A percentile compares a stretch with the other conserved stretches of the same genome.
These are phyloP conservation scores for Candida verbasci DNA, from an alignment of 805 yeast genomes.

Conservation along the genomic window DNA sequence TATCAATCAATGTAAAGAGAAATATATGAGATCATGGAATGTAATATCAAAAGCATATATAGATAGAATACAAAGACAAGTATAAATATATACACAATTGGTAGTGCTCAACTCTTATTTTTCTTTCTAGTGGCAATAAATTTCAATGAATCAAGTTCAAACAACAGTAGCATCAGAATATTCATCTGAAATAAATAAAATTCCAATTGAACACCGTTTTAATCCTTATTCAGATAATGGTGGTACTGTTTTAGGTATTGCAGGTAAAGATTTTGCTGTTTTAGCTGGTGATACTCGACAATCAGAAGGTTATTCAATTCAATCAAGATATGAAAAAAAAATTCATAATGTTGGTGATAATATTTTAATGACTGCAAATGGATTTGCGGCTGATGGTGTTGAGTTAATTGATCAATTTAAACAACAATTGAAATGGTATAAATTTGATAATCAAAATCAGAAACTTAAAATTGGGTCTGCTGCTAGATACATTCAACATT, in stretches of 20 bases:
- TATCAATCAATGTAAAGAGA: conserved; percentile 73
- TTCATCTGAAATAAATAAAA: conserved; percentile 45
- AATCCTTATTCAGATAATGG: conserved; percentile 95
- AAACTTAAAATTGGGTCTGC: conserved; percentile 64
- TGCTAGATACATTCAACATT: conserved; percentile 87
- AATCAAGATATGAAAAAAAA: conserved; percentile 88
- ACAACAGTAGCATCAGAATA: conserved; percentile 64
- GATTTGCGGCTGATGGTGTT: conserved; percentile 92
- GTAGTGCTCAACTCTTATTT: conserved; percentile 1
- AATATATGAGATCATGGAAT: conserved; percentile 91
- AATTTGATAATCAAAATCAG: conserved; percentile 75
- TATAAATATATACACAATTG: not conserved
- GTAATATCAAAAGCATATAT: conserved; percentile 74
- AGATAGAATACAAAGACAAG: conserved; percentile 53
- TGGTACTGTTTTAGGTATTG: conserved; percentile 95
- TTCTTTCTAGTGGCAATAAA: conserved; percentile 8
- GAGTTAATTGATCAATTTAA: conserved; percentile 76
- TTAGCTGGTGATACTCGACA: conserved; percentile 98
- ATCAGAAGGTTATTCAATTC: conserved; percentile 88
- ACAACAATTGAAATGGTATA: conserved; percentile 81
- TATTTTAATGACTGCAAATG: conserved; percentile 85
- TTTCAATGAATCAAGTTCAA: conserved; percentile 15
- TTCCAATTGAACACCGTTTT: conserved; percentile 87
- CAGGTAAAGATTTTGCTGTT: conserved; percentile 95
- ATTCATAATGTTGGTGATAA: conserved; percentile 86